Percentiles rank a stretch among this genome's conserved stretches.
Conservation (phyloP, 192 early-diverging fungal genomes). For the Glomus cerebriforme region DNA sequence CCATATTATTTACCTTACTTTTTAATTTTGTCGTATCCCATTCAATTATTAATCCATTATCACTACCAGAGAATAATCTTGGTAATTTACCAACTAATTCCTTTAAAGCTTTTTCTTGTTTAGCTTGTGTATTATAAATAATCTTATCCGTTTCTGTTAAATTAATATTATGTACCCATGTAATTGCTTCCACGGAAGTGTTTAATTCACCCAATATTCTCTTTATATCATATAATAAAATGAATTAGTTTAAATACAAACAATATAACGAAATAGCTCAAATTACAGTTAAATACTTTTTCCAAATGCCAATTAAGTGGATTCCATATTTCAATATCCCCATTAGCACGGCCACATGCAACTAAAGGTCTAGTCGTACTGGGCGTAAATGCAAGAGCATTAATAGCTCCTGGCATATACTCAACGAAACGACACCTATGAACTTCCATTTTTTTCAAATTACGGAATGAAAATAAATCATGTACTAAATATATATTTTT, state of each 20-base stretch:
- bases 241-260: background rate
- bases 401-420: constrained; percentile 82
- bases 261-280: background rate
- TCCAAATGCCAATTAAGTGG: constrained; percentile 73
- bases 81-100: constrained; percentile 56
- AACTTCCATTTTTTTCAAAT: constrained; percentile 60
- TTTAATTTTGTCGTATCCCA: constrained; percentile 76
- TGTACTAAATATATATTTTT: background rate
- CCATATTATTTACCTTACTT: constrained; percentile 50
- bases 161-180: constrained; percentile 78
- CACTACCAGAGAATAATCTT: constrained; percentile 84
- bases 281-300: constrained; percentile 57
- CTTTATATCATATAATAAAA: constrained; percentile 41
- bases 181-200: constrained; percentile 74
- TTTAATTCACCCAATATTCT: constrained; percentile 79
- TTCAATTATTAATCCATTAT: constrained; percentile 83
- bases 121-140: constrained; percentile 65
- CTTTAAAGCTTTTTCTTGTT: constrained; percentile 56
- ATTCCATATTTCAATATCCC: constrained; percentile 94
- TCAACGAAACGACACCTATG: constrained; percentile 88
- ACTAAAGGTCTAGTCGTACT: constrained; percentile 51
- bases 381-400: constrained; percentile 80
- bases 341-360: constrained; percentile 88
- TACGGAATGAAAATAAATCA: background rate
- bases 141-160: constrained; percentile 64